Evolutionary conservation across 1,284 basidiomycete species (phyloP).

Genomic region (Ganoderma boninense): DNA sequence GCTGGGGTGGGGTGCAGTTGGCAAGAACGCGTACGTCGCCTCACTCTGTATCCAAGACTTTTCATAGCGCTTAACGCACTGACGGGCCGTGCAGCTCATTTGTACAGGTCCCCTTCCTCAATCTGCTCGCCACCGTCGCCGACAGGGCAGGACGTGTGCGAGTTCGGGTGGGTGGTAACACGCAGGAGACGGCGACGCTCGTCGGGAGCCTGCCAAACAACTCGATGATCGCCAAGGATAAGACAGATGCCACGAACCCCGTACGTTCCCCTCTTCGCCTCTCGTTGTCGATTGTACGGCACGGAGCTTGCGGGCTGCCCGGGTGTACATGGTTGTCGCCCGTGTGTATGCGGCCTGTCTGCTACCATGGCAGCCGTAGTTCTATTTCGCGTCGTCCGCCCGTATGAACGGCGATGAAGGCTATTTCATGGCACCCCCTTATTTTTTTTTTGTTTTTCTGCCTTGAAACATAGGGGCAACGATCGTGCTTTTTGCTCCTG

Average conservation of each 20-base stretch:
- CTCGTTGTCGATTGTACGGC: constrained; percentile 37
- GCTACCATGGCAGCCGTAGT: constrained; percentile 4
- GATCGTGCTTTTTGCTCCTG: constrained; percentile 47
- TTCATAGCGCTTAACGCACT: constrained; percentile 7
- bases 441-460: not conserved
- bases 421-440: too few species aligned
- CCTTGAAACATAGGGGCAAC: not conserved
- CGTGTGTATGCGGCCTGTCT: not conserved
- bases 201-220: constrained; percentile 33
- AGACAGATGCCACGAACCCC: constrained; percentile 28
- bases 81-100: constrained; percentile 49
- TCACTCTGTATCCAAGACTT: constrained; percentile 3
- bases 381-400: not conserved
- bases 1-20: constrained; percentile 61
- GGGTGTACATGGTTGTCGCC: not conserved
- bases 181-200: constrained; percentile 64
- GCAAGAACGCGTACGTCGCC: constrained; percentile 39
- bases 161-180: constrained; percentile 80
- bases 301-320: not conserved
- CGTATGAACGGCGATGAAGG: not conserved
- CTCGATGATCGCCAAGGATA: constrained; percentile 28
- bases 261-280: constrained; percentile 23
- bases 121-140: constrained; percentile 73
- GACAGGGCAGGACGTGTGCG: constrained; percentile 64
- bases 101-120: constrained; percentile 73